A percentile compares a stretch with the other conserved stretches of the same genome.
phyloP scores from a whole-genome alignment of 192 early-diverging fungal species.

The Podila minutissima region DNA sequence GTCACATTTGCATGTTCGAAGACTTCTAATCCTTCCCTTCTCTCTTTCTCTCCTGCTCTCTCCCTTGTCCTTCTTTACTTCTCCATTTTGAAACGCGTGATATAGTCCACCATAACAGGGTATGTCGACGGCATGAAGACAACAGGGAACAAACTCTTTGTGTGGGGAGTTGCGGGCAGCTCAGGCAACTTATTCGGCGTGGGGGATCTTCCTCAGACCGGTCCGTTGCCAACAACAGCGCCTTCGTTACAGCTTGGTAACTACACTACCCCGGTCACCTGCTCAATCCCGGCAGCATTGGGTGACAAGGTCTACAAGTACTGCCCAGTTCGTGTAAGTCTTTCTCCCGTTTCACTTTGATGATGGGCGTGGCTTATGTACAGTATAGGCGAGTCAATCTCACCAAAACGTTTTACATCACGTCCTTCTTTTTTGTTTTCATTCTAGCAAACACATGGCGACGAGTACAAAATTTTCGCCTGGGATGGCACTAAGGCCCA shows the following conservation, averaged over 20 bases:
- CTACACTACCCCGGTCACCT: not conserved
- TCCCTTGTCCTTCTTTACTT: too few species aligned
- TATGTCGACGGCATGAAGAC: not conserved
- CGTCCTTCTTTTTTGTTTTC: not conserved
- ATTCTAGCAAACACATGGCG: conserved; percentile 2
- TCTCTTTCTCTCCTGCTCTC: too few species aligned
- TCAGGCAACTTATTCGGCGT: not conserved
- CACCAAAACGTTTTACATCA: not conserved
- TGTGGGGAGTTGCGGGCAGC: not conserved
- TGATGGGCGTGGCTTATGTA: too few species aligned
- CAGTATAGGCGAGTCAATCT: too few species aligned
- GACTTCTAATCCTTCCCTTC: too few species aligned
- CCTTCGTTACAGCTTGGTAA: conserved; percentile 4
- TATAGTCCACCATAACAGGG: conserved; percentile 5
- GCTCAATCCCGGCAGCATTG: not conserved
- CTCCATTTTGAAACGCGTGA: too few species aligned
- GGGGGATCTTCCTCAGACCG: not conserved
- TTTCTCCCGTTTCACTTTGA: not conserved
- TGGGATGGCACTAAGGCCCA: conserved; percentile 7
- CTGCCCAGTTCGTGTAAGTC: conserved; percentile 2
- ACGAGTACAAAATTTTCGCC: not conserved
- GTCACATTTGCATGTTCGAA: too few species aligned
- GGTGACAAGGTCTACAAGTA: not conserved
- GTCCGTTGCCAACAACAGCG: conserved; percentile 8
- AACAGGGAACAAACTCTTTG: not conserved